Evolutionary conservation across 805 yeast genomes (phyloP).

Genomic region (Myxozyma vanderwaltii): DNA sequence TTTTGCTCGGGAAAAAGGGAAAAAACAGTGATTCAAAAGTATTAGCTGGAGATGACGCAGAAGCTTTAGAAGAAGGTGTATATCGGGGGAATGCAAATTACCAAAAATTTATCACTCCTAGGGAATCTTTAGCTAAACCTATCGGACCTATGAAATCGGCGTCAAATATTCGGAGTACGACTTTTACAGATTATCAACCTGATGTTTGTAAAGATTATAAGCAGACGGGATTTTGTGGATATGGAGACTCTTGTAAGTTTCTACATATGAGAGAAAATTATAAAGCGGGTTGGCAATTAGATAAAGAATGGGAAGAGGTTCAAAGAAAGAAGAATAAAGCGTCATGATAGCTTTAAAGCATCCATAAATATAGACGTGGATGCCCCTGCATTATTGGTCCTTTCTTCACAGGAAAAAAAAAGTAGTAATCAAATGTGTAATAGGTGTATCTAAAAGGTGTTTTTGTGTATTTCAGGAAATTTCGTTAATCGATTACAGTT

Average conservation of each 20-base stretch:
- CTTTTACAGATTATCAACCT: slow-evolving; percentile 81
- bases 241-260: slow-evolving; percentile 96
- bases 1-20: slow-evolving; percentile 5
- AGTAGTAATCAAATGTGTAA: no score
- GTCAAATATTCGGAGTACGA: slow-evolving; percentile 61
- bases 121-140: slow-evolving; percentile 34
- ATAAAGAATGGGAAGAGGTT: slow-evolving; percentile 66
- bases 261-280: slow-evolving; percentile 87
- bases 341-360: no score
- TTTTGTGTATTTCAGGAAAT: background rate
- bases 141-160: slow-evolving; percentile 48
- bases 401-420: no score
- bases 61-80: slow-evolving; percentile 25
- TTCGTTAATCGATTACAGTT: background rate
- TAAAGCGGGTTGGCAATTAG: slow-evolving; percentile 65
- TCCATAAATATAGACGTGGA: no score
- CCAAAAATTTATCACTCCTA: slow-evolving; percentile 31
- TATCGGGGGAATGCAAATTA: slow-evolving; percentile 25
- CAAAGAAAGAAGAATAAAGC: slow-evolving; percentile 35
- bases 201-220: slow-evolving; percentile 92
- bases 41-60: slow-evolving; percentile 2
- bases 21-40: background rate
- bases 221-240: slow-evolving; percentile 94
- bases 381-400: no score
- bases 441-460: background rate